Base-by-base conservation (phyloP, 257 asterid species). In the Nicotiana benthamiana region DNA sequence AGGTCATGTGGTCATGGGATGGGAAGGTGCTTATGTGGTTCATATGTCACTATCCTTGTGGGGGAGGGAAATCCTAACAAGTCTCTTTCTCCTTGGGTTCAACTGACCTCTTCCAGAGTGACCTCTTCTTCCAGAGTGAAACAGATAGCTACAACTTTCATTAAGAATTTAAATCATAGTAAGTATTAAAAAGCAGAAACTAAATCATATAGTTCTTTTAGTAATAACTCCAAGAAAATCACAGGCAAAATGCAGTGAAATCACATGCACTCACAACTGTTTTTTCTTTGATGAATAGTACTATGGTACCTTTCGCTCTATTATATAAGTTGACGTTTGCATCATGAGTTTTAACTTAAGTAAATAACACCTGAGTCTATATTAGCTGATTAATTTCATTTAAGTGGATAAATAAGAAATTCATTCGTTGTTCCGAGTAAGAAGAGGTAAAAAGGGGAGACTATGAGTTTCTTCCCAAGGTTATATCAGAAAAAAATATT, bases 41-140 rank as follows among this genome's bases (percentile, higher is more conserved):
- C 84, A 79, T 36, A 63, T 65, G 26, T 78, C 85, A 76, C 85
- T 80, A 66, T 87, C 89, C 77, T 65, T 76, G 79, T 27, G 68
- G 80, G 82, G 17, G 61, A 10, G 74, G 66, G 80, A 80, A 24
- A 34, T 30, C n/a, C 82, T 36, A 66, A 62, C n/a, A 12, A 5
- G 80, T 82, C 84, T 82, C 82, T 85, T 75, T 84, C 85, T 28
- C 78, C 75, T 36, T 28, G 83, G 61, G 80, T 83, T 80, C 72
- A 75, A 48, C 79, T 64, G 57, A 54, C 74, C 85, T n/a, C n/a
- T n/a, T n/a, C n/a, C n/a, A n/a, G n/a, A n/a, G n/a, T n/a, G n/a
- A n/a, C n/a, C n/a, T 76, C 68, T 81, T 8, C 48, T 65, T 52
- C 48, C 17, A 64, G 72, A 64, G 32, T 64, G 46, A 28, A 30